Evolutionary conservation across 1,284 basidiomycete genomes (phyloP).

Genomic region (Trichosporon inkin): DNA sequence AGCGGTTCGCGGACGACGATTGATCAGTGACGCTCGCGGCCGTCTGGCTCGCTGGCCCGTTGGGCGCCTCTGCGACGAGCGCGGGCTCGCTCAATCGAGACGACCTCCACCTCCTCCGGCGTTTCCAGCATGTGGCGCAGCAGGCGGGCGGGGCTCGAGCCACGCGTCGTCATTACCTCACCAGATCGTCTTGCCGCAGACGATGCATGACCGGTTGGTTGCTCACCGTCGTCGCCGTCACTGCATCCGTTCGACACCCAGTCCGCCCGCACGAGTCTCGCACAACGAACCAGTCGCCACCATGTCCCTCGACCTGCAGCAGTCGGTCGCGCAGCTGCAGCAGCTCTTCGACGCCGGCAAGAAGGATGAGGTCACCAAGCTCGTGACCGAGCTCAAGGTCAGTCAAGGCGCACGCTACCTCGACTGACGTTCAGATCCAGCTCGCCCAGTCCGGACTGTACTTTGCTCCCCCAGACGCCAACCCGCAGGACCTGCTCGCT

Average conservation of each 20-base stretch:
- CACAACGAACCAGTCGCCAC: constrained; percentile 17
- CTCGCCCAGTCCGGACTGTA: constrained; percentile 48
- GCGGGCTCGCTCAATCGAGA: neutral
- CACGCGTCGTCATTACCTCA: constrained; percentile 24
- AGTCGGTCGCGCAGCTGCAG: constrained; percentile 42
- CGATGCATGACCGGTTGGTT: neutral
- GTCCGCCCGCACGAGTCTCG: neutral
- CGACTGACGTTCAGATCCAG: constrained; percentile 35
- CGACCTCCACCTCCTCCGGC: constrained; percentile 15
- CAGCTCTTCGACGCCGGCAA: constrained; percentile 32
- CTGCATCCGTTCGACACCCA: neutral
- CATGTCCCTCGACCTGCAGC: constrained; percentile 43
- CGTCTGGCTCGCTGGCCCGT: neutral
- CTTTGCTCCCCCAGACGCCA: constrained; percentile 45
- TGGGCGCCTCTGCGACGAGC: neutral
- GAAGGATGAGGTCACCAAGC: constrained; percentile 33
- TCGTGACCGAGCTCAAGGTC: constrained; percentile 45
- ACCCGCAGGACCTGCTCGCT: constrained; percentile 44
- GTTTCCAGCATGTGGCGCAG: constrained; percentile 26
- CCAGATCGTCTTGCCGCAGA: neutral
- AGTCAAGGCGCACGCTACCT: neutral
- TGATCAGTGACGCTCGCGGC: constrained; percentile 7
- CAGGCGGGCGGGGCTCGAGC: no score
- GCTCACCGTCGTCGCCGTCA: neutral
- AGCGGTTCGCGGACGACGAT: constrained; percentile 2